Conservation (phyloP, 2,329 filamentous ascomycete species). For the Diaporthe aspalathi region DNA sequence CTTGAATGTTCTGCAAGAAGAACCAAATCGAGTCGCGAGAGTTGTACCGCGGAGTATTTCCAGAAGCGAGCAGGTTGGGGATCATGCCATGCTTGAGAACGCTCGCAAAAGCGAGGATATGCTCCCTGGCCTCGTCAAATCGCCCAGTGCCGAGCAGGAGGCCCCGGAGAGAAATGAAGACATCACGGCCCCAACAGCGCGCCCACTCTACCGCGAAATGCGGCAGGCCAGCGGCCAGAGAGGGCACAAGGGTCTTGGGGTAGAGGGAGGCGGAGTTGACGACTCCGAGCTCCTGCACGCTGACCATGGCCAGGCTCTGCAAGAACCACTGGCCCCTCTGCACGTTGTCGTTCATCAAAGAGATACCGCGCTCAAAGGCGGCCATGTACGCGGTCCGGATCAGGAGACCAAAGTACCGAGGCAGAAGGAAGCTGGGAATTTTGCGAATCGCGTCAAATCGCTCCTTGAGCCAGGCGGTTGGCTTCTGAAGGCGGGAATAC, state of each 20-base stretch:
- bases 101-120: constrained; percentile 93
- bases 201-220: constrained; percentile 97
- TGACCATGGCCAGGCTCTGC: constrained; percentile 89
- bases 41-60: constrained; percentile 90
- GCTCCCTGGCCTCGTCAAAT: constrained; percentile 89
- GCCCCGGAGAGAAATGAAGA: constrained; percentile 94
- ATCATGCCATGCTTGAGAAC: constrained; percentile 99
- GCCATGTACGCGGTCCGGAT: constrained; percentile 89
- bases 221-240: constrained; percentile 89
- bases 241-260: constrained; percentile 85
- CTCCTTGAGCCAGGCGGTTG: constrained; percentile 82
- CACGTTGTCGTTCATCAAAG: constrained; percentile 82
- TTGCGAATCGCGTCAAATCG: constrained; percentile 87
- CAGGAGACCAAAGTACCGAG: constrained; percentile 91
- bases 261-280: constrained; percentile 92
- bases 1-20: constrained; percentile 94
- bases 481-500: constrained; percentile 71
- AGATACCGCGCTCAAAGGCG: constrained; percentile 80
- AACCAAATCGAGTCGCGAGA: constrained; percentile 98
- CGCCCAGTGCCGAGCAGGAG: constrained; percentile 92
- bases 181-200: constrained; percentile 95
- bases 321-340: constrained; percentile 88
- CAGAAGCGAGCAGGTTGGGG: constrained; percentile 89
- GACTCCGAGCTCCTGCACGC: constrained; percentile 88
- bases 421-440: constrained; percentile 89